A percentile compares a stretch with the other conserved stretches of the same genome.
These are phyloP conservation scores for Biscogniauxia sp. DNA, from an alignment of 2,329 filamentous ascomycete genomes.

Conservation along the genomic window DNA sequence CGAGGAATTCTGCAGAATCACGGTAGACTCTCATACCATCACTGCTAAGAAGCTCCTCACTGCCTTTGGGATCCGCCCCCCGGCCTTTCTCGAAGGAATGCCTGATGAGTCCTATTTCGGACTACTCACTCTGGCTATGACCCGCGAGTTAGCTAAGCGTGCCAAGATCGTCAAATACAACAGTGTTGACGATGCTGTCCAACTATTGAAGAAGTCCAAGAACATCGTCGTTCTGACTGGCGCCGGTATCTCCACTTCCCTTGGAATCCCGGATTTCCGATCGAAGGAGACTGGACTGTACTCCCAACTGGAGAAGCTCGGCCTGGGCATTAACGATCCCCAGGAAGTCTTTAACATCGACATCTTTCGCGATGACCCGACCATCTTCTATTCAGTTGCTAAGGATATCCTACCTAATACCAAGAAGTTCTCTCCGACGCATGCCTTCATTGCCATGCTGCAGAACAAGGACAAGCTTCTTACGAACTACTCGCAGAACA, in stretches of 20 bases:
- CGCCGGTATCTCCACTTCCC: conserved; percentile 92
- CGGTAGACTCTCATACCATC: conserved; percentile 65
- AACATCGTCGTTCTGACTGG: conserved; percentile 95
- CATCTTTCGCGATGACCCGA: conserved; percentile 81
- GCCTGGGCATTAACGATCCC: conserved; percentile 68
- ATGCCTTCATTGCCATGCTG: conserved; percentile 87
- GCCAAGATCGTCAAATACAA: conserved; percentile 79
- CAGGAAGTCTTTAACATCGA: conserved; percentile 94
- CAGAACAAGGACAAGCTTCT: conserved; percentile 86
- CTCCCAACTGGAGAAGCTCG: conserved; percentile 75
- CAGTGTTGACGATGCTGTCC: conserved; percentile 81
- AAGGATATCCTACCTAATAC: conserved; percentile 82
- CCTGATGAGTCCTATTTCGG: conserved; percentile 74
- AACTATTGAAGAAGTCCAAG: conserved; percentile 66
- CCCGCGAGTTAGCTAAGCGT: conserved; percentile 76
- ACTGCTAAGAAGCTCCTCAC: conserved; percentile 81
- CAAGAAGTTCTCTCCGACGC: conserved; percentile 82
- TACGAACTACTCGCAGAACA: conserved; percentile 98
- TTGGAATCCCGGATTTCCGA: conserved; percentile 95
- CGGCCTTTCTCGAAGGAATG: conserved; percentile 68
- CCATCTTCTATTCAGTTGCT: conserved; percentile 87
- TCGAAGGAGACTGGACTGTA: conserved; percentile 93
- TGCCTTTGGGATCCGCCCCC: conserved; percentile 77
- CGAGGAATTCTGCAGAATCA: conserved; percentile 70
- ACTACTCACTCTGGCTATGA: conserved; percentile 73